phyloP scores from a whole-genome alignment of 176 grass and related monocot genomes.

The Alloteropsis semialata region DNA sequence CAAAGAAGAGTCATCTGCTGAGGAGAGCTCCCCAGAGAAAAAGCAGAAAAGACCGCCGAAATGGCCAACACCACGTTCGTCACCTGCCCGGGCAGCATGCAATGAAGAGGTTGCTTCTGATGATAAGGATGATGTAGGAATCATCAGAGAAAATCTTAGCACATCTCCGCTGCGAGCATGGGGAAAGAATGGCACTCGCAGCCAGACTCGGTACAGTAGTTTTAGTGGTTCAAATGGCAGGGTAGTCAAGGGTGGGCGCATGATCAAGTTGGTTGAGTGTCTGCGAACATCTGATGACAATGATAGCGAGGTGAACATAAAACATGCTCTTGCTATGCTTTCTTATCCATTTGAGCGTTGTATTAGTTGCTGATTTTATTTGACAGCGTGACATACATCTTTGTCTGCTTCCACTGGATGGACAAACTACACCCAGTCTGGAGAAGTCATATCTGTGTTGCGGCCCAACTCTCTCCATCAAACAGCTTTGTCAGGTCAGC shows the following conservation, averaged over 20 bases:
- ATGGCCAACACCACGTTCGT: slow-evolving; percentile 58
- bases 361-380: slow-evolving; percentile 26
- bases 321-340: slow-evolving; percentile 7
- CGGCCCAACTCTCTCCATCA: slow-evolving; percentile 57
- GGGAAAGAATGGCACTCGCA: slow-evolving; percentile 83
- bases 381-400: slow-evolving; percentile 64
- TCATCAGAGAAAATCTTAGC: slow-evolving; percentile 43
- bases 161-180: slow-evolving; percentile 69
- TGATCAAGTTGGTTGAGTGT: slow-evolving; percentile 61
- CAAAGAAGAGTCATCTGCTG: slow-evolving; percentile 58
- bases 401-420: slow-evolving; percentile 61
- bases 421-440: slow-evolving; percentile 47
- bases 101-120: slow-evolving; percentile 47
- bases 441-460: slow-evolving; percentile 68
- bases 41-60: slow-evolving; percentile 52
- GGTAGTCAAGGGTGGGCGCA: slow-evolving; percentile 63
- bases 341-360: background rate
- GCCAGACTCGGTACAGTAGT: slow-evolving; percentile 68
- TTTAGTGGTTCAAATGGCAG: slow-evolving; percentile 57
- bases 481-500: slow-evolving; percentile 61
- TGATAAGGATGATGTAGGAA: slow-evolving; percentile 62
- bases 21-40: slow-evolving; percentile 53
- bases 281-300: slow-evolving; percentile 62
- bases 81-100: slow-evolving; percentile 58
- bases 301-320: slow-evolving; percentile 57